Conservation (phyloP, 805 yeast genomes). For the Brettanomyces naardenensis region DNA sequence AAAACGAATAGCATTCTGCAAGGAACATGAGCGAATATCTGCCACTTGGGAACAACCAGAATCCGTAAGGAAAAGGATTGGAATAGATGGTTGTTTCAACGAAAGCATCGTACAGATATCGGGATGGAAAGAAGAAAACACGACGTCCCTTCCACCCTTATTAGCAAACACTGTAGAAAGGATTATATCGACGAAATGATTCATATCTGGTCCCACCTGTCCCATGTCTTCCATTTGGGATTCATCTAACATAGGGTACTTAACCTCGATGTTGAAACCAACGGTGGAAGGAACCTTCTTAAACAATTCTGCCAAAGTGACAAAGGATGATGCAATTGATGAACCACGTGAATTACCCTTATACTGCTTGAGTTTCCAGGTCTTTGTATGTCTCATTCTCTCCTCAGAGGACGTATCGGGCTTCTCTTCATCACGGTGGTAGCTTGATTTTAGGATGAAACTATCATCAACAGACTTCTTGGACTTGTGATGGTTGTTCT, state of each 20-base stretch:
- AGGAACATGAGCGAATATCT: constrained; percentile 77
- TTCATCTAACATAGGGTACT: constrained; percentile 93
- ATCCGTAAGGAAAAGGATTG: constrained; percentile 84
- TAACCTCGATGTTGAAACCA: constrained; percentile 91
- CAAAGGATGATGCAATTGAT: constrained; percentile 86
- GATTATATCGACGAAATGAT: constrained; percentile 83
- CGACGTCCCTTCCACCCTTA: constrained; percentile 72
- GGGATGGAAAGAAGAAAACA: constrained; percentile 91
- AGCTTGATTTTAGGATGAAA: not conserved
- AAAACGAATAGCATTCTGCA: constrained; percentile 87
- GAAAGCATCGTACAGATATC: constrained; percentile 82
- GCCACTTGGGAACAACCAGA: constrained; percentile 83
- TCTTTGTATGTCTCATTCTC: constrained; percentile 80
- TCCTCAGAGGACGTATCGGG: constrained; percentile 34
- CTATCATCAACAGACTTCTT: constrained; percentile 5
- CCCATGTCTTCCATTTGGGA: constrained; percentile 87
- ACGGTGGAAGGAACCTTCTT: constrained; percentile 71
- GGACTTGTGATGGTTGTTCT: not conserved
- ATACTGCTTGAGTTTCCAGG: constrained; percentile 77
- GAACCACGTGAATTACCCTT: constrained; percentile 91
- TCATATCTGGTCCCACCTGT: constrained; percentile 72
- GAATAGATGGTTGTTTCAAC: constrained; percentile 88
- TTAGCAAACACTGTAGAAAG: constrained; percentile 72
- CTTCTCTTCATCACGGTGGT: constrained; percentile 7
- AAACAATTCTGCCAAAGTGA: constrained; percentile 79